phyloP scores from a whole-genome alignment of 805 yeast genomes.

The Zygosaccharomyces rouxii region DNA sequence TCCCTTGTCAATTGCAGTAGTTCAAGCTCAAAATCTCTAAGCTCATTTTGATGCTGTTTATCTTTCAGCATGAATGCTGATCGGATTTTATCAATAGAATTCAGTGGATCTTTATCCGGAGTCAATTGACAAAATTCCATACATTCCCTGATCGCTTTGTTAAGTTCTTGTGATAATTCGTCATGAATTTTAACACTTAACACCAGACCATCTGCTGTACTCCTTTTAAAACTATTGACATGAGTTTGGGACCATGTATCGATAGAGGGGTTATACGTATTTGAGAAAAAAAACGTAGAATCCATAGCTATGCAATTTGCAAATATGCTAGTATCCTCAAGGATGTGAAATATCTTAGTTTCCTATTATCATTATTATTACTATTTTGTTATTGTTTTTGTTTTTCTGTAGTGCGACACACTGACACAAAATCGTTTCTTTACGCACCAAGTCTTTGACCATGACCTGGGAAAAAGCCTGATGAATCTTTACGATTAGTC shows the following conservation, averaged over 20 bases:
- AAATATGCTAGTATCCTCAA: background rate
- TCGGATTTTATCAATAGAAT: background rate
- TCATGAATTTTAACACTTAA: background rate
- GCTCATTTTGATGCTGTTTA: background rate
- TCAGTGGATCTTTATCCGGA: background rate
- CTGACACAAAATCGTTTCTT: background rate
- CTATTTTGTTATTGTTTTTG: background rate
- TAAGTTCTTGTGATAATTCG: background rate
- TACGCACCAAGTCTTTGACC: slow-evolving; percentile 13
- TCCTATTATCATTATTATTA: background rate
- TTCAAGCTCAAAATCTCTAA: background rate
- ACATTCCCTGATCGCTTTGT: background rate
- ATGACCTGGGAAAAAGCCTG: slow-evolving; percentile 10
- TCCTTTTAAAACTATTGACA: background rate
- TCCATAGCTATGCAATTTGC: background rate
- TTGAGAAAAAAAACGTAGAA: background rate
- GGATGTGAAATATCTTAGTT: background rate
- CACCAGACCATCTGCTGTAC: background rate
- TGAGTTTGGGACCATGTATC: background rate
- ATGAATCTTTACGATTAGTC: slow-evolving; percentile 1
- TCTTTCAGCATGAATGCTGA: background rate
- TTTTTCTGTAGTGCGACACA: background rate
- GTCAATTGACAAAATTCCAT: background rate
- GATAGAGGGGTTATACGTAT: background rate
- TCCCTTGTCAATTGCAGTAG: background rate